phyloP scores from a whole-genome alignment of 768 basidiomycete species.

The Lentinula boryana region DNA sequence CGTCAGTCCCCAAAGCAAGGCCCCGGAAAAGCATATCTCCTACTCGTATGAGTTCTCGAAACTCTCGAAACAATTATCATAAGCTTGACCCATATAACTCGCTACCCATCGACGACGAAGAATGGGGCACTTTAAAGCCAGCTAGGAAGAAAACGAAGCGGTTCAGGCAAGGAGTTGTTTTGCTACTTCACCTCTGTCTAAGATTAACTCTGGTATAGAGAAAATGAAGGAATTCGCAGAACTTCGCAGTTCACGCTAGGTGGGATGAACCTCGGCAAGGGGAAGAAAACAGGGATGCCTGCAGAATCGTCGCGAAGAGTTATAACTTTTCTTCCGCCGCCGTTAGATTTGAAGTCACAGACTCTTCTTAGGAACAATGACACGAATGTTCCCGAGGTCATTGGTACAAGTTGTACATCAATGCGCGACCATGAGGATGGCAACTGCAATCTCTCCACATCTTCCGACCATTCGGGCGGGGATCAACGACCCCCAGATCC shows the following conservation, averaged over 20 bases:
- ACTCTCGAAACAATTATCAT: background rate
- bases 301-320: slow-evolving; percentile 18
- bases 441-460: background rate
- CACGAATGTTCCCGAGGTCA: background rate
- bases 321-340: slow-evolving; percentile 20
- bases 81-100: background rate
- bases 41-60: background rate
- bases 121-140: background rate
- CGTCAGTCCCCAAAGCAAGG: background rate
- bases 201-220: background rate
- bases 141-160: slow-evolving; percentile 1
- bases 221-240: background rate
- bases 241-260: background rate
- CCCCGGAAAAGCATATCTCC: background rate
- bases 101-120: slow-evolving; percentile 1
- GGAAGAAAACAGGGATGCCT: slow-evolving; percentile 15
- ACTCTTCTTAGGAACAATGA: background rate
- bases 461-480: background rate
- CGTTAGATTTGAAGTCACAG: background rate
- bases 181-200: background rate
- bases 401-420: background rate
- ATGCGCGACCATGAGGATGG: background rate
- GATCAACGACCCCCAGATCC: background rate
- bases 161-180: background rate
- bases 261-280: background rate